phyloP scores from a whole-genome alignment of 768 basidiomycete genomes.

The Boletellus sp. region DNA sequence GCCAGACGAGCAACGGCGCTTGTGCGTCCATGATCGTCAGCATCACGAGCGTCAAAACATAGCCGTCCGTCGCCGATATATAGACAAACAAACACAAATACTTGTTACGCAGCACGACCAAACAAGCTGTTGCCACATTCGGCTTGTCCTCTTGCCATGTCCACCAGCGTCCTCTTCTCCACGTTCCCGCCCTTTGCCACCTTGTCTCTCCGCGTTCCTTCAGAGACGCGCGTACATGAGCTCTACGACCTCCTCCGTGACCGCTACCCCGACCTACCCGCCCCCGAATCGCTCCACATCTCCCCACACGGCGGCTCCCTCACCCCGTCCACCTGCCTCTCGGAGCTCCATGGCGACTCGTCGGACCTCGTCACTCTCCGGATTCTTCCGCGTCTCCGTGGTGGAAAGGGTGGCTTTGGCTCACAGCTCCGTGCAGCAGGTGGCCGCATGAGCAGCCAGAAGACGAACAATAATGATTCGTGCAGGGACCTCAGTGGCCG shows the following conservation, averaged over 20 bases:
- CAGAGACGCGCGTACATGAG: constrained; percentile 37
- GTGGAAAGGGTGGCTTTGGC: constrained; percentile 98
- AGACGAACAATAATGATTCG: constrained; percentile 92
- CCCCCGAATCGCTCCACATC: constrained; percentile 38
- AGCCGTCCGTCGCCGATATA: no score
- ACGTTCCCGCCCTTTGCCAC: constrained; percentile 61
- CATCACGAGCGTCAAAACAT: neutral
- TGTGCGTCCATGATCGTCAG: constrained; percentile 13
- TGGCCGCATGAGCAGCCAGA: constrained; percentile 95
- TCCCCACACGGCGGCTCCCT: constrained; percentile 37
- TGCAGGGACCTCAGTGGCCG: constrained; percentile 91
- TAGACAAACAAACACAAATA: no score
- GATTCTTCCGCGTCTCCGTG: constrained; percentile 68
- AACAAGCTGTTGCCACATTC: constrained; percentile 15
- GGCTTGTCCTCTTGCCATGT: constrained; percentile 34
- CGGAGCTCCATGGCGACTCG: constrained; percentile 32
- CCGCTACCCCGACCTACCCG: constrained; percentile 48
- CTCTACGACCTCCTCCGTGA: constrained; percentile 43
- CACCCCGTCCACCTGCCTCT: constrained; percentile 31
- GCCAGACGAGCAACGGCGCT: constrained; percentile 50
- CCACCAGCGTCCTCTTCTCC: constrained; percentile 52
- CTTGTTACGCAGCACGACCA: constrained; percentile 19
- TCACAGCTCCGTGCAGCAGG: constrained; percentile 95
- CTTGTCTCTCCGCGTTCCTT: constrained; percentile 44
- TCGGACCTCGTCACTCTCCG: constrained; percentile 59